Evolutionary conservation across 192 early-diverging fungal species (phyloP), one percentile per base, ranked within the genome.

Genomic region (Podila epigama): DNA sequence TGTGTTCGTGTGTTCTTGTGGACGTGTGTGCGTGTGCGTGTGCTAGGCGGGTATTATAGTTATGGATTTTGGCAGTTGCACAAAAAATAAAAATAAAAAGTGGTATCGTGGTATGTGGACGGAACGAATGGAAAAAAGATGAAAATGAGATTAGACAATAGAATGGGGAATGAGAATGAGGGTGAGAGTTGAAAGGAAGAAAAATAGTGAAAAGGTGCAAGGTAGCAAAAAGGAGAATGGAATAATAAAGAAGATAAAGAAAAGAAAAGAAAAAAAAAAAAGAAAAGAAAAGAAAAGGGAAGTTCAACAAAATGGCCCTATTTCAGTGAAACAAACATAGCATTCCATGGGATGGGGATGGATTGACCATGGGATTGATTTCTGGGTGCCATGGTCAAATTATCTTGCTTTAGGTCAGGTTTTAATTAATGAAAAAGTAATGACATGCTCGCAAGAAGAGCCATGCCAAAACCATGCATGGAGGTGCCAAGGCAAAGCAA

Each of bases 191-290:
- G 48, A 9, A 27, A 53, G 29, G n/a, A 40, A 20, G 5, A 27
- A 44, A 28, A 28, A 20, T 3, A 28, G 4, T 20, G 4, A 27
- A 28, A 12, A 28, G 51, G 5, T 27, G 25, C n/a, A 53, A 11
- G 42, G 16, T n/a, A 48, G 22, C 3, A 48, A 48, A 48, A 56
- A 56, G 25, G 54, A 33, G 29, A 56, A 28, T 50, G 28, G n/a
- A 37, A 58, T 37, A 25, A 35, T 3, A 39, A 11, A 39, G n/a
- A 58, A 51, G 40, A 37, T 35, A 51, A 58, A 51, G 36, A 33
- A 35, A 35, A 13, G 10, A 27, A 44, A 53, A 58, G 58, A 63
- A 66, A 66, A 35, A 27, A 50, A 44, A n/a, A n/a, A 44, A 9
- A 7, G 44, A 25, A 34, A 48, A 5, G 50, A 32, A 34, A 16